These are phyloP conservation scores for Penicillium nucicola DNA, from an alignment of 495 filamentous ascomycete species.

Conservation along the genomic window DNA sequence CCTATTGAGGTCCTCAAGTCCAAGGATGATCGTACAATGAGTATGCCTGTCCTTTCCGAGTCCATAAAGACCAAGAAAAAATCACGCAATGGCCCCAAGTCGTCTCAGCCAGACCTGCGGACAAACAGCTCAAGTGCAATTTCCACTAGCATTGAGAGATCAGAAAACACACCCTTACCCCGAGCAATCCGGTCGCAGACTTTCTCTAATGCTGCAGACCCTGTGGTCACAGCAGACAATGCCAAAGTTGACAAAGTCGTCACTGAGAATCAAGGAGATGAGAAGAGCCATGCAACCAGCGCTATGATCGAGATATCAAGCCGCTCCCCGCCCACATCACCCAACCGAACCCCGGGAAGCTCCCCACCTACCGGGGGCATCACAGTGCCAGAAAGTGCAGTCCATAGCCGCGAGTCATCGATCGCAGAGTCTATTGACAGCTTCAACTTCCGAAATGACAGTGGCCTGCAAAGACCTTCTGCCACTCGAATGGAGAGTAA, in stretches of 20 bases:
- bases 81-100: conserved; percentile 30
- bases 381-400: conserved; percentile 19
- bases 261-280: conserved; percentile 31
- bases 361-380: conserved; percentile 46
- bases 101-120: conserved; percentile 26
- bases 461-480: conserved; percentile 21
- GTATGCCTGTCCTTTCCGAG: conserved; percentile 44
- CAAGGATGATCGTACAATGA: conserved; percentile 60
- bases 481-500: conserved; percentile 24
- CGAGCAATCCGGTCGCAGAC: conserved; percentile 59
- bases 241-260: conserved; percentile 57
- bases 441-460: conserved; percentile 13
- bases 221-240: conserved; percentile 60
- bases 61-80: conserved; percentile 24
- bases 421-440: conserved; percentile 33
- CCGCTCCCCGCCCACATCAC: conserved; percentile 57
- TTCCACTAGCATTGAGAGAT: conserved; percentile 41
- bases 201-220: conserved; percentile 60
- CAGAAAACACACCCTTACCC: conserved; percentile 39
- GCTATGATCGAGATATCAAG: conserved; percentile 65
- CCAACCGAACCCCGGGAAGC: conserved; percentile 46
- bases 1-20: conserved; percentile 32
- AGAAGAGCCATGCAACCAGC: conserved; percentile 55
- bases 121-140: conserved; percentile 22
- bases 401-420: conserved; percentile 31